phyloP scores from a whole-genome alignment of 208 protist genomes.

The Trypanosoma rangeli region DNA sequence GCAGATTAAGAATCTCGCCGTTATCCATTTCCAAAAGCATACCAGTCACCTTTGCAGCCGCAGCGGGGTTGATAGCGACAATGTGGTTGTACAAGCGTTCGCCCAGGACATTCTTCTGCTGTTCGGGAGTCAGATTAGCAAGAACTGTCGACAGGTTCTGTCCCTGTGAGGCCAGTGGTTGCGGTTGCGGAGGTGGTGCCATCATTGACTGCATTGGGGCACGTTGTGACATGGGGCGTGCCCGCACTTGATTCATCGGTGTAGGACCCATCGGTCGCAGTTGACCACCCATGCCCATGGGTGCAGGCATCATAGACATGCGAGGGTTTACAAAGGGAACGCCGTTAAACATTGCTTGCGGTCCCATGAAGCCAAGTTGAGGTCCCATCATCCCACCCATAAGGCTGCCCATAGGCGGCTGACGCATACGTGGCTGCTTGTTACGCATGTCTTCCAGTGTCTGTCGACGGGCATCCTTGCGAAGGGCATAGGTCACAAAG shows the following conservation, averaged over 20 bases:
- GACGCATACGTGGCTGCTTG: constrained; percentile 77
- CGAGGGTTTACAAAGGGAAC: constrained; percentile 79
- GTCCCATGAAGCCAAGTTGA: constrained; percentile 53
- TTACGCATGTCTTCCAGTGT: constrained; percentile 93
- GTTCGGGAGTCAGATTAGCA: constrained; percentile 65
- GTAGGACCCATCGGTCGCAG: constrained; percentile 80
- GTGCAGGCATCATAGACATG: constrained; percentile 75
- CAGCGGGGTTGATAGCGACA: constrained; percentile 73
- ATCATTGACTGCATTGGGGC: constrained; percentile 67
- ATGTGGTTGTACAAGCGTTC: constrained; percentile 97
- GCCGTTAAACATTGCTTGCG: constrained; percentile 57
- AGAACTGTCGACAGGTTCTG: constrained; percentile 76
- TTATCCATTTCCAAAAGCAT: constrained; percentile 99
- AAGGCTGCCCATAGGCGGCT: constrained; percentile 53
- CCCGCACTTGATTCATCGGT: constrained; percentile 31
- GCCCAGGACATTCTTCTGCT: constrained; percentile 96
- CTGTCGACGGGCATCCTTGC: constrained; percentile 95
- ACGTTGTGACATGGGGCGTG: constrained; percentile 41
- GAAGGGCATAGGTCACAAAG: constrained; percentile 97
- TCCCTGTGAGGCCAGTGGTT: constrained; percentile 35
- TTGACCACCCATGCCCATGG: constrained; percentile 40
- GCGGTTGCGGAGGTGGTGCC: constrained; percentile 46
- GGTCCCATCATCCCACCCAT: constrained; percentile 47
- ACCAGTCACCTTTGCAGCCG: constrained; percentile 98
- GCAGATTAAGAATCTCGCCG: constrained; percentile 94